Evolutionary conservation across 768 basidiomycete genomes (phyloP), one percentile per base, ranked within the genome.

Genomic region (Suillus paluster): DNA sequence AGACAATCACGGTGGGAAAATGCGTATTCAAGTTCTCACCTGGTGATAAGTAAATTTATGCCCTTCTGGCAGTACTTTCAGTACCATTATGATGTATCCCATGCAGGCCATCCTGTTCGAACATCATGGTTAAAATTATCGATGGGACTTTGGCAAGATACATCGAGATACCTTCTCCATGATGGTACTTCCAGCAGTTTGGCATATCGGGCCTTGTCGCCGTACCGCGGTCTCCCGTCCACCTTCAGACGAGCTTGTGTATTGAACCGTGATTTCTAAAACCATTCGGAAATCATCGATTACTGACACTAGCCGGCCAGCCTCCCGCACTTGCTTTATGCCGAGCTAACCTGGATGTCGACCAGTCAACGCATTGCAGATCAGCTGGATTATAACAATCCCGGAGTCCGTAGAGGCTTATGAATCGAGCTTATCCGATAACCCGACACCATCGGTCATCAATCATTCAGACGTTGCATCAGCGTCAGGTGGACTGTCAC

Each of bases 121-220:
- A 49, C 48, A 30, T 50, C 49, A 30, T n/a, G 49, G 19, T 50
- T 33, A 50, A 50, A 50, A 50, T 50, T 50, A 50, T 50, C 27
- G 27, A 50, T 14, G 38, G 38, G 5, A 50, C 11, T 5, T 17
- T 19, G 17, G 17, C 19, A 50, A 30, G 48, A 27, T 27, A 30
- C 25, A 49, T 25, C 14, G n/a, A 45, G 15, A 7, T 23, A 15
- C 14, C 23, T 25, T 49, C 48, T 49, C 10, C 19, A n/a, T 30
- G 49, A n/a, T 30, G 49, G 27, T 19, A 12, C 4, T 30, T 30
- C 30, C 30, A 30, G 30, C 30, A 30, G n/a, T n/a, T n/a, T n/a
- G n/a, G n/a, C n/a, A n/a, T n/a, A 23, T 12, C 5, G 15, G 45
- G 46, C 8, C 8, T 25, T 50, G 21, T 46, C 23, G 23, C 42